Evolutionary conservation across 163 green algal genomes (phyloP).

Genomic region (Chlorella variabilis): DNA sequence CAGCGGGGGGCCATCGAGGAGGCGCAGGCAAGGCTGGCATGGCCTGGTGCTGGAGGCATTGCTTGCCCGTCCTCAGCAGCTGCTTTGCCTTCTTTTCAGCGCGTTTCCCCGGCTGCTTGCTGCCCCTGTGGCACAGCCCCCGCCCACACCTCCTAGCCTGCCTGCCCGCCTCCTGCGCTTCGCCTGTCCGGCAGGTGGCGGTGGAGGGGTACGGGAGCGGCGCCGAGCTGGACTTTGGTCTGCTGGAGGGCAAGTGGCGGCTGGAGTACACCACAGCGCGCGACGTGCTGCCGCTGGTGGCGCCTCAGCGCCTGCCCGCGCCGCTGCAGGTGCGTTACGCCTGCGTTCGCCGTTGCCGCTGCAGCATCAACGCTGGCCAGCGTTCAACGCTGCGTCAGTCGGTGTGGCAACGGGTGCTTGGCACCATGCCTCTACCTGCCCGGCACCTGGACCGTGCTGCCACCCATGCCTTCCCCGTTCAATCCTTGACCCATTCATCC

Average conservation of each 20-base stretch:
- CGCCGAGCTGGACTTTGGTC: slow-evolving; percentile 64
- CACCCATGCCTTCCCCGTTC: too few relatives aligned
- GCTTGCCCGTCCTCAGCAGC: neutral
- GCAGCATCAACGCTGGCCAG: too few relatives aligned
- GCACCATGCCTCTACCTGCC: too few relatives aligned
- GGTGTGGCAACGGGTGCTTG: too few relatives aligned
- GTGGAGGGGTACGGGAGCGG: slow-evolving; percentile 58
- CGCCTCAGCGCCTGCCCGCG: slow-evolving; percentile 11
- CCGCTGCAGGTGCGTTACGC: neutral
- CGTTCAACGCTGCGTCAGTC: too few relatives aligned
- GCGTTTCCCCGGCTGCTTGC: too few relatives aligned
- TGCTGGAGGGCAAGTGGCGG: slow-evolving; percentile 76
- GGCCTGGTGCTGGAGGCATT: neutral
- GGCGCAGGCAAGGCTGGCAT: slow-evolving; percentile 20
- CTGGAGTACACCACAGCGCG: slow-evolving; percentile 82
- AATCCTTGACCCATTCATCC: too few relatives aligned
- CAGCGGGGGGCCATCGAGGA: slow-evolving; percentile 44
- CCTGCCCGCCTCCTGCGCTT: too few relatives aligned
- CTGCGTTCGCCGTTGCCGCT: neutral
- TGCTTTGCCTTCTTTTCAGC: too few relatives aligned
- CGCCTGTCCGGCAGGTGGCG: slow-evolving; percentile 58
- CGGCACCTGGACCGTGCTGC: too few relatives aligned
- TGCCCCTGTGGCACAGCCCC: neutral
- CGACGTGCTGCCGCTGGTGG: slow-evolving; percentile 65
- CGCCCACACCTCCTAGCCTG: neutral